A percentile compares a stretch with the other conserved stretches of the same genome.
Evolutionary conservation across 148 eudicot species (phyloP).

Genomic region (Mesembryanthemum crystallinum): DNA sequence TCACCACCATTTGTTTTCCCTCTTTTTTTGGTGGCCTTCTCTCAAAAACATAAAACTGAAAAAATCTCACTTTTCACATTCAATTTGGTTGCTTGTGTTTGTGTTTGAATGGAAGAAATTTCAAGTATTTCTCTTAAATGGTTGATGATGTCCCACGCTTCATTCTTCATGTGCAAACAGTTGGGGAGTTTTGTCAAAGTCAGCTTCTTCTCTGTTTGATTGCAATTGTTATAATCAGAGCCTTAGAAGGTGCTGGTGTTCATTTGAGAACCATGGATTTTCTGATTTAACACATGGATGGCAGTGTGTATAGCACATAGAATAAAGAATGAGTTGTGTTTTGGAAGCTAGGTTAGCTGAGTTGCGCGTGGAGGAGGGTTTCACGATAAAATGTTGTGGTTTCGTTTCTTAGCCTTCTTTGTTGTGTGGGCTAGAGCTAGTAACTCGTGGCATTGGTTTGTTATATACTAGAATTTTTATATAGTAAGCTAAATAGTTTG

Average conservation of each 20-base stretch:
- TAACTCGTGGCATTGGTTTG: too few species aligned
- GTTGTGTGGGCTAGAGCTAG: too few species aligned
- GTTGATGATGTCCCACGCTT: not conserved
- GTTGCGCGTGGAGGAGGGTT: too few species aligned
- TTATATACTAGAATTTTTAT: too few species aligned
- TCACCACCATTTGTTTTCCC: slow-evolving; percentile 2
- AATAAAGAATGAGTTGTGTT: too few species aligned
- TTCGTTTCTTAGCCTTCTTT: too few species aligned
- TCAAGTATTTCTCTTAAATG: not conserved
- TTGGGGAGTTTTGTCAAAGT: not conserved
- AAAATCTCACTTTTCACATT: not conserved
- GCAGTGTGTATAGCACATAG: too few species aligned
- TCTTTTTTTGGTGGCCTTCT: not conserved
- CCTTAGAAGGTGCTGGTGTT: not conserved
- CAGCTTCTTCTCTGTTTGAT: not conserved
- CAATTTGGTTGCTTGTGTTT: not conserved
- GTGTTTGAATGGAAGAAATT: not conserved
- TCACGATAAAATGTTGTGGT: too few species aligned
- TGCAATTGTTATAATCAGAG: not conserved
- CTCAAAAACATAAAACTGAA: not conserved
- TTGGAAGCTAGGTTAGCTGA: too few species aligned
- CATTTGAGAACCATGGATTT: not conserved
- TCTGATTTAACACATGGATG: too few species aligned
- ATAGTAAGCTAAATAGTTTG: too few species aligned
- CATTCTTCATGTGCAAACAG: not conserved